Evolutionary conservation across 2,329 filamentous ascomycete species (phyloP).

Genomic region (Aspergillus hiratsukae): DNA sequence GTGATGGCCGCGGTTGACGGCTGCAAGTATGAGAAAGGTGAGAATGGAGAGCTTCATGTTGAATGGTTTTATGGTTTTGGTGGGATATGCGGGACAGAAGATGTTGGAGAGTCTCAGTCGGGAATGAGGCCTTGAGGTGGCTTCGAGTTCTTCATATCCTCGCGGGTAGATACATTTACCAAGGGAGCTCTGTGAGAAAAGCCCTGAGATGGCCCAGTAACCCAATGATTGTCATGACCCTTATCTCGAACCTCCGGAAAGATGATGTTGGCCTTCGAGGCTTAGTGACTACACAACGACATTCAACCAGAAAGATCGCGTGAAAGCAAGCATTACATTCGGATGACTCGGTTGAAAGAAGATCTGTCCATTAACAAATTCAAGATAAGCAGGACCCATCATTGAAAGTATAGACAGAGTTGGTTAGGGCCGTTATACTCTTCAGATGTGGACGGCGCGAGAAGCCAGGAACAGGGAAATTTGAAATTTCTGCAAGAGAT

Average conservation of each 20-base stretch:
- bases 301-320: neutral
- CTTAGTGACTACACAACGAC: neutral
- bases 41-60: slow-evolving; percentile 25
- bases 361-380: neutral
- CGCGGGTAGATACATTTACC: neutral
- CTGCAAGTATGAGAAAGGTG: slow-evolving; percentile 26
- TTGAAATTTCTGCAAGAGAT: no score
- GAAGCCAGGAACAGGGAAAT: no score
- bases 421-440: no score
- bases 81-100: neutral
- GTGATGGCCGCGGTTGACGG: slow-evolving; percentile 26
- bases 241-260: neutral
- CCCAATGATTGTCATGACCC: neutral
- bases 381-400: neutral
- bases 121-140: neutral
- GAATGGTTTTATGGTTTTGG: slow-evolving; percentile 6
- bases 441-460: no score
- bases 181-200: neutral
- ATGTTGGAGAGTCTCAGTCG: neutral
- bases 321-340: neutral
- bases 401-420: neutral
- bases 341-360: neutral
- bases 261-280: neutral
- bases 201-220: no score
- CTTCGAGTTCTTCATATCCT: slow-evolving; percentile 9